Evolutionary conservation across 2,329 filamentous ascomycete species (phyloP).

Genomic region (Fusarium sp.): DNA sequence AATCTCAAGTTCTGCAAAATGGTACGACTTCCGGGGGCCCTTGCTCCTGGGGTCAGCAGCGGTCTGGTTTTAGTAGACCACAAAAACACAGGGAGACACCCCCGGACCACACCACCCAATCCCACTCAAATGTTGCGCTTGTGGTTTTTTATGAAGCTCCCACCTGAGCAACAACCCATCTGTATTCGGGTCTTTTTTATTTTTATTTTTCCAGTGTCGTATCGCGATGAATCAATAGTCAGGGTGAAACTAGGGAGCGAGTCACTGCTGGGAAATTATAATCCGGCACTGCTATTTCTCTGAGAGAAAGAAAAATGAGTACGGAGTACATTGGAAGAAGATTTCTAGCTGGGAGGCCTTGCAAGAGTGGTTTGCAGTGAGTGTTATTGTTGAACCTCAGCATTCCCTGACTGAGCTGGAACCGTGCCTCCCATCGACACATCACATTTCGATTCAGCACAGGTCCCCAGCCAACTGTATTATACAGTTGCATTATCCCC

Average conservation of each 20-base stretch:
- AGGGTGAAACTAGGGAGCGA: not conserved
- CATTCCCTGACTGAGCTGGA: slow-evolving; percentile 21
- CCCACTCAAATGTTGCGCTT: slow-evolving; percentile 31
- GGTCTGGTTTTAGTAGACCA: slow-evolving; percentile 35
- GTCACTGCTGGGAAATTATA: not conserved
- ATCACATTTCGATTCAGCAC: slow-evolving; percentile 41
- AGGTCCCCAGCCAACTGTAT: slow-evolving; percentile 21
- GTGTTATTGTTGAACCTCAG: slow-evolving; percentile 27
- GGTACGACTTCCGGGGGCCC: slow-evolving; percentile 41
- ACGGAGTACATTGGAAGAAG: not conserved
- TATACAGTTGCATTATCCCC: slow-evolving; percentile 20
- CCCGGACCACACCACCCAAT: slow-evolving; percentile 32
- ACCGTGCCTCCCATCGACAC: slow-evolving; percentile 30
- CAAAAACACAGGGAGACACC: slow-evolving; percentile 30
- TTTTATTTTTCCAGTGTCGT: not conserved
- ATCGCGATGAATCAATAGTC: not conserved
- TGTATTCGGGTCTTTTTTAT: slow-evolving; percentile 1
- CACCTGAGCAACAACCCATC: slow-evolving; percentile 7
- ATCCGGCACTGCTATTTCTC: not conserved
- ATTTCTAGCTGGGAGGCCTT: slow-evolving; percentile 11
- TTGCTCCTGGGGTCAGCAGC: slow-evolving; percentile 36
- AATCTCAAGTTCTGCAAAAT: slow-evolving; percentile 43
- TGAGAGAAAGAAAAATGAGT: slow-evolving; percentile 1
- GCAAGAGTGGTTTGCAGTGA: slow-evolving; percentile 33
- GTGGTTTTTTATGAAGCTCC: slow-evolving; percentile 16